phyloP scores from a whole-genome alignment of 2,329 filamentous ascomycete species.

The Aaosphaeria pasadenensis region DNA sequence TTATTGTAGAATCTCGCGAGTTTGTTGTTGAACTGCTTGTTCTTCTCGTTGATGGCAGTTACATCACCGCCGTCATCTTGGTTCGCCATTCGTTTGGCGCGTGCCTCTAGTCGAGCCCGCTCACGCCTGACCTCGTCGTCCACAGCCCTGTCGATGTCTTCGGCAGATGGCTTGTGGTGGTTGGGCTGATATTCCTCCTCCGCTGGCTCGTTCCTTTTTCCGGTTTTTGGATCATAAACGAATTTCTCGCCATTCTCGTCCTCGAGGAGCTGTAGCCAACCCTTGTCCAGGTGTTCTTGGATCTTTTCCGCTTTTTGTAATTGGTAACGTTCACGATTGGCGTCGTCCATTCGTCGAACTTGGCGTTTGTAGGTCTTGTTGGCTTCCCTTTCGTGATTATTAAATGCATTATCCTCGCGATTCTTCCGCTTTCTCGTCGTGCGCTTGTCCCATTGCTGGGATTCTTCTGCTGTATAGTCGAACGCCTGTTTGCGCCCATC shows the following conservation, averaged over 20 bases:
- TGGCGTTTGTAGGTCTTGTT: slow-evolving; percentile 94
- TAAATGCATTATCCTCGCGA: slow-evolving; percentile 83
- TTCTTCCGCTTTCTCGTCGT: slow-evolving; percentile 80
- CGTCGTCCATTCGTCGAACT: slow-evolving; percentile 68
- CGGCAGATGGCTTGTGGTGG: slow-evolving; percentile 82
- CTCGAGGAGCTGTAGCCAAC: slow-evolving; percentile 89
- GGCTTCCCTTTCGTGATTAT: slow-evolving; percentile 83
- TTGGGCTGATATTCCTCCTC: slow-evolving; percentile 74
- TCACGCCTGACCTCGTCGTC: slow-evolving; percentile 85
- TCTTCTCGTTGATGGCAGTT: slow-evolving; percentile 99
- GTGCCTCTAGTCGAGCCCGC: slow-evolving; percentile 80
- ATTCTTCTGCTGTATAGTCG: slow-evolving; percentile 98
- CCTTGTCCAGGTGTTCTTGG: slow-evolving; percentile 78
- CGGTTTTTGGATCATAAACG: slow-evolving; percentile 79
- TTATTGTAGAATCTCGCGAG: slow-evolving; percentile 95
- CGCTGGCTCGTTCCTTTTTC: slow-evolving; percentile 84
- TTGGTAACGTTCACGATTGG: slow-evolving; percentile 78
- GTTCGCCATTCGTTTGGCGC: slow-evolving; percentile 70
- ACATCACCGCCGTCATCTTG: slow-evolving; percentile 87
- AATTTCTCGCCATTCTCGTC: slow-evolving; percentile 86
- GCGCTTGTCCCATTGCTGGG: slow-evolving; percentile 88
- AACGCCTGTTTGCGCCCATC: slow-evolving; percentile 97
- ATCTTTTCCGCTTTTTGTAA: slow-evolving; percentile 81
- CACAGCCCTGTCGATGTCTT: slow-evolving; percentile 83
- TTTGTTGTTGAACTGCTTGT: slow-evolving; percentile 99